phyloP scores from a whole-genome alignment of 129 eudicot species.

The Flaveria sonorensis region DNA sequence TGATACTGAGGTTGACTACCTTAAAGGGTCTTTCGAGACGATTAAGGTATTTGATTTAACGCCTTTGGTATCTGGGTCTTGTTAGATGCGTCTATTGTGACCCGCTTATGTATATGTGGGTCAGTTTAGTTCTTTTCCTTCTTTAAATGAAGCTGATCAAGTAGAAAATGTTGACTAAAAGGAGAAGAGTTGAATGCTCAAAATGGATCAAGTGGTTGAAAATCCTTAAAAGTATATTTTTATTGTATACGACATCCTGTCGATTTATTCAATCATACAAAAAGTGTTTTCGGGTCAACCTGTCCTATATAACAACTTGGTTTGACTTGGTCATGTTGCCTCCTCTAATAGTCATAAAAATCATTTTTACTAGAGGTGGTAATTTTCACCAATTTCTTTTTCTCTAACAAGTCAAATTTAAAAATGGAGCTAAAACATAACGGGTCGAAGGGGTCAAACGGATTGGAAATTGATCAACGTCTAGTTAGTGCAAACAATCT shows the following conservation, averaged over 20 bases:
- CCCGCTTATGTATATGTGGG: not conserved
- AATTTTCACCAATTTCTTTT: too few species aligned
- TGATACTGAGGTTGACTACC: constrained; percentile 69
- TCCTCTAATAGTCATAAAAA: too few species aligned
- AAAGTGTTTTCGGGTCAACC: not conserved
- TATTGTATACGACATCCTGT: not conserved
- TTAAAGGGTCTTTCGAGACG: constrained; percentile 65
- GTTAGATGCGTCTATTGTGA: not conserved
- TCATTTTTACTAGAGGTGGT: too few species aligned
- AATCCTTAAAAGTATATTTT: not conserved
- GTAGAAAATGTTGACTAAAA: too few species aligned
- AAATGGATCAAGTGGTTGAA: not conserved
- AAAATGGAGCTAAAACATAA: not conserved
- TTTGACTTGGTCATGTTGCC: too few species aligned
- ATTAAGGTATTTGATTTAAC: constrained; percentile 51
- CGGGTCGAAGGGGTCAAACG: not conserved
- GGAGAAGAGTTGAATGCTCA: too few species aligned
- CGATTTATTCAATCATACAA: too few species aligned
- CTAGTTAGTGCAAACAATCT: not conserved
- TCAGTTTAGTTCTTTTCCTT: not conserved
- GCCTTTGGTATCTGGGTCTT: constrained; percentile 3
- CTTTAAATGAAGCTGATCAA: too few species aligned
- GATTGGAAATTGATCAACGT: not conserved
- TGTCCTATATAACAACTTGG: too few species aligned
- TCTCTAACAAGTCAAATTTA: too few species aligned